phyloP scores from a whole-genome alignment of 192 early-diverging fungal genomes.

The Coemansia sp. region DNA sequence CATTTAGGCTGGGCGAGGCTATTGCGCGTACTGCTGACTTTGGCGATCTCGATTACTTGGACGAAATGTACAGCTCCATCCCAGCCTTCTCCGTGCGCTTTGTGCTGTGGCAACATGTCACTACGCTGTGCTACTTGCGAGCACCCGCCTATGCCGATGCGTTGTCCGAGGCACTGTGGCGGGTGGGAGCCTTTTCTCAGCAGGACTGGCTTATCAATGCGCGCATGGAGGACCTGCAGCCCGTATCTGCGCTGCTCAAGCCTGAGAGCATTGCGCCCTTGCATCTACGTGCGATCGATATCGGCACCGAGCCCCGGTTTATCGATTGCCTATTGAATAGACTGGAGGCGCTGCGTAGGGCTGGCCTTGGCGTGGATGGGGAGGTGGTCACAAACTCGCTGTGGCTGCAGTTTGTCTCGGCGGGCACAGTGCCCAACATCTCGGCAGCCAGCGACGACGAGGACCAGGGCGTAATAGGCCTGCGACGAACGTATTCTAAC shows the following conservation, averaged over 20 bases:
- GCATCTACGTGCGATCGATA: slow-evolving; percentile 32
- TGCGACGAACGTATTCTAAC: background rate
- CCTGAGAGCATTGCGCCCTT: slow-evolving; percentile 29
- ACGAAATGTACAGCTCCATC: slow-evolving; percentile 35
- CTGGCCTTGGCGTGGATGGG: background rate
- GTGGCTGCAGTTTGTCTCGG: slow-evolving; percentile 36
- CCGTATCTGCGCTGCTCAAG: slow-evolving; percentile 6
- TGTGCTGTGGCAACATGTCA: slow-evolving; percentile 46
- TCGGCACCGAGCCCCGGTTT: slow-evolving; percentile 29
- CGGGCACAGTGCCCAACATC: background rate
- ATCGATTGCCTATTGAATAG: slow-evolving; percentile 13
- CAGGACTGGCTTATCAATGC: slow-evolving; percentile 31
- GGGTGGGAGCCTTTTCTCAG: slow-evolving; percentile 48
- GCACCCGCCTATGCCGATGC: slow-evolving; percentile 41
- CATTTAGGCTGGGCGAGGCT: slow-evolving; percentile 39
- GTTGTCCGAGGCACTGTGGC: slow-evolving; percentile 39
- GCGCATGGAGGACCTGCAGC: slow-evolving; percentile 18
- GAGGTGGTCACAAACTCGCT: background rate
- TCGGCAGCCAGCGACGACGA: background rate
- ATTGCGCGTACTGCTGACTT: slow-evolving; percentile 23
- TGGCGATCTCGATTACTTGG: slow-evolving; percentile 41
- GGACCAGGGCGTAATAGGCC: background rate
- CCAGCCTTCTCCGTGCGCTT: slow-evolving; percentile 37
- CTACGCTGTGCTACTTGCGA: slow-evolving; percentile 37
- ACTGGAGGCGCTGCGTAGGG: background rate